Evolutionary conservation across 78 protist species (phyloP).

Genomic region (Tieghemostelium lacteum): DNA sequence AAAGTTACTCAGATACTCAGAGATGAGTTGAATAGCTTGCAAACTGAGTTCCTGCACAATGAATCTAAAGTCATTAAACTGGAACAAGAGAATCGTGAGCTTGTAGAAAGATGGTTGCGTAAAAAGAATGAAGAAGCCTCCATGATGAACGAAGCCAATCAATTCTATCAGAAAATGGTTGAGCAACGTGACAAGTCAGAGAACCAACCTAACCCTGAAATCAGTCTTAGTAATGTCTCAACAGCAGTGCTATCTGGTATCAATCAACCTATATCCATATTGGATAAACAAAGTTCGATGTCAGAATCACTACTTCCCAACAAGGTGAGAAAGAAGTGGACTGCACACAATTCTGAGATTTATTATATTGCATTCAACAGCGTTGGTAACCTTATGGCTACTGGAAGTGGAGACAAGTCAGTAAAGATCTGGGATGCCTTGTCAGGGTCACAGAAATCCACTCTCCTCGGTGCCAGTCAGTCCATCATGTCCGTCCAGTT

Average conservation of each 20-base stretch:
- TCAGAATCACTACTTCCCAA: slow-evolving; percentile 36
- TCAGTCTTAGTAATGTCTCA: neutral
- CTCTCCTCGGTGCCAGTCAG: slow-evolving; percentile 82
- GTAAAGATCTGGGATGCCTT: slow-evolving; percentile 84
- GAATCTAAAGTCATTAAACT: slow-evolving; percentile 55
- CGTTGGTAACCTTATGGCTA: slow-evolving; percentile 71
- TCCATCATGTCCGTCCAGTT: slow-evolving; percentile 76
- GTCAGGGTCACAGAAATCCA: slow-evolving; percentile 44
- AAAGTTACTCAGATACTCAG: slow-evolving; percentile 47
- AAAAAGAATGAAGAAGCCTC: slow-evolving; percentile 79
- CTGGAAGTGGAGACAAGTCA: slow-evolving; percentile 81
- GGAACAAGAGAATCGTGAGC: slow-evolving; percentile 58
- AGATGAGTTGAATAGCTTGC: slow-evolving; percentile 67
- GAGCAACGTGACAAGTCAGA: slow-evolving; percentile 37
- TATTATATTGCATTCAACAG: slow-evolving; percentile 55
- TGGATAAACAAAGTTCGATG: slow-evolving; percentile 11
- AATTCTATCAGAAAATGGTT: slow-evolving; percentile 71
- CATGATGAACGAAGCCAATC: slow-evolving; percentile 73
- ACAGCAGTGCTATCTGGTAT: neutral
- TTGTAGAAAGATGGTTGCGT: slow-evolving; percentile 69
- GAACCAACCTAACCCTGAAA: neutral
- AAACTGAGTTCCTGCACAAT: slow-evolving; percentile 54
- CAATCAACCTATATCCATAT: neutral
- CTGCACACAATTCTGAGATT: slow-evolving; percentile 75
- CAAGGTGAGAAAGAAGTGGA: slow-evolving; percentile 49